A percentile compares a stretch with the other conserved stretches of the same genome.
Evolutionary conservation across 2,329 filamentous ascomycete genomes (phyloP).

Genomic region (Trichophyton verrucosum): DNA sequence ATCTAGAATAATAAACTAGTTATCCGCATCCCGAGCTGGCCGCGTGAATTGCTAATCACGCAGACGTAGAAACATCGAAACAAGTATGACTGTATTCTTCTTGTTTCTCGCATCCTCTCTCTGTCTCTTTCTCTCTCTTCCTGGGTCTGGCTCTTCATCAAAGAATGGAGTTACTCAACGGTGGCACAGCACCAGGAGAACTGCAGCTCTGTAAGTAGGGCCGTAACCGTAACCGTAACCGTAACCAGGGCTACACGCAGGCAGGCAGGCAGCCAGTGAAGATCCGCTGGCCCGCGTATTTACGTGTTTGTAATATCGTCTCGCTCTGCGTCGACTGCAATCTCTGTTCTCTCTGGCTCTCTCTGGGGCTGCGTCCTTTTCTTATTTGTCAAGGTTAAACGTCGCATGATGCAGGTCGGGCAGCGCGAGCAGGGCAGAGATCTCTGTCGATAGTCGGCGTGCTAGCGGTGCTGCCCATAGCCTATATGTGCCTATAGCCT

Average conservation of each 20-base stretch:
- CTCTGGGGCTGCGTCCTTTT: neutral
- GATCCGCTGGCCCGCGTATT: neutral
- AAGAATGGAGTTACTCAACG: neutral
- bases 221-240: neutral
- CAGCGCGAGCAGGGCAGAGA: neutral
- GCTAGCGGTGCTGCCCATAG: neutral
- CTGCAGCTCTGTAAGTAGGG: neutral
- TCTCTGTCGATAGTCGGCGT: neutral
- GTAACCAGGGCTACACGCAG: no score
- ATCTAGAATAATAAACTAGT: no score
- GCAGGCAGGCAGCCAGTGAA: neutral
- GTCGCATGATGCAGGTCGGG: slow-evolving; percentile 2
- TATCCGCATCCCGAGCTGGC: no score
- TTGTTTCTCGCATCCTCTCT: no score
- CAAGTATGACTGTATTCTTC: no score
- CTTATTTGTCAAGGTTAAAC: neutral
- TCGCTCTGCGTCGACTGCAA: no score
- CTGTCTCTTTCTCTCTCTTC: no score
- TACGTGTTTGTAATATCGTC: neutral
- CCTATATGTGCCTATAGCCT: neutral
- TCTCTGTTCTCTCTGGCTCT: no score
- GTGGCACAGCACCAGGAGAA: neutral
- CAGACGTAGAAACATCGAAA: no score
- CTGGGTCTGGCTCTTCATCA: no score
- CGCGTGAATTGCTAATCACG: no score